Percentiles rank a stretch among this genome's conserved stretches.
phyloP scores from a whole-genome alignment of 2,329 filamentous ascomycete genomes.

The Penicillium brevicompactum region DNA sequence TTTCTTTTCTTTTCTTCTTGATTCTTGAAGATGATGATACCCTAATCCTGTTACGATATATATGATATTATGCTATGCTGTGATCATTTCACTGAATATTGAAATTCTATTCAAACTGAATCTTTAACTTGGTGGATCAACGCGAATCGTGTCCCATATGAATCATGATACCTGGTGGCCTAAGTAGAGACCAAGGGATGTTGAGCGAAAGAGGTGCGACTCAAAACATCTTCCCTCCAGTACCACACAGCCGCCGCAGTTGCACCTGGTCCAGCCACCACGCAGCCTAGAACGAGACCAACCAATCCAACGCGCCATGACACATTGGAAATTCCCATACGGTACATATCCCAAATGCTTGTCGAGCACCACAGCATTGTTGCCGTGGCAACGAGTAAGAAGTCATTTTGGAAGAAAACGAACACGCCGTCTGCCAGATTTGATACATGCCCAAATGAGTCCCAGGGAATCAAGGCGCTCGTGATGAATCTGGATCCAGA shows the following conservation, averaged over 20 bases:
- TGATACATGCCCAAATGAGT: slow-evolving; percentile 7
- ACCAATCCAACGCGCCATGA: neutral
- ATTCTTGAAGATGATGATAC: neutral
- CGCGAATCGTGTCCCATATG: neutral
- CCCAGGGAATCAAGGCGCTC: slow-evolving; percentile 16
- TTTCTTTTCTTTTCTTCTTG: no score
- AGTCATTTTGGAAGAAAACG: slow-evolving; percentile 29
- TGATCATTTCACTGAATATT: no score
- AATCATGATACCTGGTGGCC: neutral
- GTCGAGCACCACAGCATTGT: slow-evolving; percentile 21
- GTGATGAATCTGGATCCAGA: slow-evolving; percentile 9
- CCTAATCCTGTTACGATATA: neutral
- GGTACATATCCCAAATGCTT: slow-evolving; percentile 24
- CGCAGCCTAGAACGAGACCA: slow-evolving; percentile 10
- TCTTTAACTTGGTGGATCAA: no score
- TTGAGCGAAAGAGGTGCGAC: slow-evolving; percentile 2
- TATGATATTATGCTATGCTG: no score
- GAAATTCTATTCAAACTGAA: no score
- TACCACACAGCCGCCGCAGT: slow-evolving; percentile 23
- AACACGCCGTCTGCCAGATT: slow-evolving; percentile 22
- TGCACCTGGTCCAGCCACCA: slow-evolving; percentile 24
- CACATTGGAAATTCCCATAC: slow-evolving; percentile 17
- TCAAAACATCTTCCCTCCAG: slow-evolving; percentile 22
- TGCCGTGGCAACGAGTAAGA: slow-evolving; percentile 19
- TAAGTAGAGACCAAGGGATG: neutral